A percentile compares a stretch with the other conserved stretches of the same genome.
These are phyloP conservation scores for Zizania latifolia DNA, from an alignment of 176 grass and related monocot species.

Conservation along the genomic window DNA sequence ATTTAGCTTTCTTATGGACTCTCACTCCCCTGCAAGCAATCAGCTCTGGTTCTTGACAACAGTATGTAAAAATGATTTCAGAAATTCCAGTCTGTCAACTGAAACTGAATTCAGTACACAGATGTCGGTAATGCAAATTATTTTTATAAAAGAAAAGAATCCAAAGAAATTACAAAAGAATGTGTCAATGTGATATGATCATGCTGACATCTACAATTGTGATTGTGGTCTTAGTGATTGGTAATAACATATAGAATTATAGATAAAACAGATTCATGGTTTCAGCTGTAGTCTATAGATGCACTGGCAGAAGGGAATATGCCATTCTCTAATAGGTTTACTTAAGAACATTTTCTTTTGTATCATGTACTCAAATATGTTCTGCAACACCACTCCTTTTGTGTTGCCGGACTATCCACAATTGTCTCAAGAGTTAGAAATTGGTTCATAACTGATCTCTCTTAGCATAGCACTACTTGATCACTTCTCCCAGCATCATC, in stretches of 20 bases:
- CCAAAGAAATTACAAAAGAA: background rate
- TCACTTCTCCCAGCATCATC: background rate
- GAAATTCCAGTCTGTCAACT: background rate
- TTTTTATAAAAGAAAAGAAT: background rate
- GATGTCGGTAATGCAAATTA: background rate
- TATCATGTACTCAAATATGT: background rate
- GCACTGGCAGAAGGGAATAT: background rate
- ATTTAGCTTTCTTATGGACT: too few species aligned
- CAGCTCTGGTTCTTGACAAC: background rate
- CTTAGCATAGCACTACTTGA: conserved; percentile 12
- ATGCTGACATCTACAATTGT: too few species aligned
- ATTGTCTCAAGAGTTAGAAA: background rate
- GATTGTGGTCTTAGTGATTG: background rate
- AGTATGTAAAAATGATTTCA: background rate
- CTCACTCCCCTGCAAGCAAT: background rate
- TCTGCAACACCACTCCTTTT: background rate
- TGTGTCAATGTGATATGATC: too few species aligned
- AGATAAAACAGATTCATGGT: too few species aligned
- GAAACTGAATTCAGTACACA: too few species aligned
- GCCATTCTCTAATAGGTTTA: background rate
- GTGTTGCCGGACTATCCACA: background rate
- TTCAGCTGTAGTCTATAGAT: too few species aligned
- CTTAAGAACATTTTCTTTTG: background rate
- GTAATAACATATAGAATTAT: background rate
- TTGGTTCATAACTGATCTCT: too few species aligned